Evolutionary conservation across 75 land plant genomes (phyloP).

Genomic region (Adiantum capillusveneris): DNA sequence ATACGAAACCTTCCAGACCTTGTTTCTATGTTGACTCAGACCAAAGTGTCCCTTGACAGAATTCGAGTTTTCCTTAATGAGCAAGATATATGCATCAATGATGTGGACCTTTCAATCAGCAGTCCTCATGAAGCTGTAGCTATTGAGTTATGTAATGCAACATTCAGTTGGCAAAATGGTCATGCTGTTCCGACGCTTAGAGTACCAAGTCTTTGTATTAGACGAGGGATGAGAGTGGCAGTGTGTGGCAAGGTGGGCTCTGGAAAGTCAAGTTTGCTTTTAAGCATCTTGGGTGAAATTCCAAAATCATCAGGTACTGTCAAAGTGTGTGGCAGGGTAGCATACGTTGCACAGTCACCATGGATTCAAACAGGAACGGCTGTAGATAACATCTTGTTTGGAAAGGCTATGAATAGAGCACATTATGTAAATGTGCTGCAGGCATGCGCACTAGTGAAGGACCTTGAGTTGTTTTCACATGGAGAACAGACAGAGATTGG

Average conservation of each 20-base stretch:
- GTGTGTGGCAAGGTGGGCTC: conserved; percentile 86
- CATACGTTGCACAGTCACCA: conserved; percentile 44
- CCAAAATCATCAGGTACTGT: conserved; percentile 60
- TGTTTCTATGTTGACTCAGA: conserved; percentile 38
- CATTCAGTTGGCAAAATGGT: conserved; percentile 48
- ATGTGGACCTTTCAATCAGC: conserved; percentile 19
- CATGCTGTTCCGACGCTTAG: conserved; percentile 27
- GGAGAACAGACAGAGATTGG: conserved; percentile 80
- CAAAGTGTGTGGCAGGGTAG: conserved; percentile 47
- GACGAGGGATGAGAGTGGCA: conserved; percentile 65
- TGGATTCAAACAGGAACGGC: conserved; percentile 51
- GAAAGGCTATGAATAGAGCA: conserved; percentile 47
- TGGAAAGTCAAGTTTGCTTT: conserved; percentile 76
- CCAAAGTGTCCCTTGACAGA: conserved; percentile 59
- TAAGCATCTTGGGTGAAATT: conserved; percentile 72
- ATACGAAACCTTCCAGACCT: conserved; percentile 45
- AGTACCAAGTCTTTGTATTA: conserved; percentile 34
- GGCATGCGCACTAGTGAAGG: conserved; percentile 62
- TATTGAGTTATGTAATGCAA: conserved; percentile 30
- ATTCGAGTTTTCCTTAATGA: conserved; percentile 36
- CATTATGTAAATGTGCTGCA: conserved; percentile 51
- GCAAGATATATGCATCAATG: conserved; percentile 29
- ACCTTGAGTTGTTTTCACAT: conserved; percentile 52
- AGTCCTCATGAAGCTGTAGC: conserved; percentile 24
- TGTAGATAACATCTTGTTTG: conserved; percentile 52